Percentiles rank a stretch among this genome's conserved stretches.
Evolutionary conservation across 306 rosid genomes (phyloP).

Genomic region (Pterocarpus santalinus): DNA sequence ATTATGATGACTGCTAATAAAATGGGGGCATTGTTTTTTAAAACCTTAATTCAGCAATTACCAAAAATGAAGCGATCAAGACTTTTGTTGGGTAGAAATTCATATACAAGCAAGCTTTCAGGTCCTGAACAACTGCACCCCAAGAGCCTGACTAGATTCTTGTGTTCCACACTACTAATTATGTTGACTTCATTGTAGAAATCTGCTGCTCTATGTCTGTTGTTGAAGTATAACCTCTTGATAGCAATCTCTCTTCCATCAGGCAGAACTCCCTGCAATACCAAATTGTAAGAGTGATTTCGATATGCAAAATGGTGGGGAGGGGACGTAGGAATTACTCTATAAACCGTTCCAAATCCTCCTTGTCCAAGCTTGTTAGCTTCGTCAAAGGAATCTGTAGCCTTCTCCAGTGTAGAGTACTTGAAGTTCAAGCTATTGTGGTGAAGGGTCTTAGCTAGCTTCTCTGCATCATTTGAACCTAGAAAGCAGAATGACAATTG

Average conservation of each 20-base stretch:
- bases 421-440: slow-evolving; percentile 82
- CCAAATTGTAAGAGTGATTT: slow-evolving; percentile 24
- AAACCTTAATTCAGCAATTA: slow-evolving; percentile 38
- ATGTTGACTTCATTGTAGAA: slow-evolving; percentile 86
- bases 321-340: slow-evolving; percentile 48
- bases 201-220: slow-evolving; percentile 75
- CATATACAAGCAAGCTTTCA: slow-evolving; percentile 85
- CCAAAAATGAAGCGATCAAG: slow-evolving; percentile 82
- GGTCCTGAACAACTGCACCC: slow-evolving; percentile 92
- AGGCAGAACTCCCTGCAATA: slow-evolving; percentile 51
- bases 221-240: slow-evolving; percentile 81
- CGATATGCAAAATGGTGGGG: slow-evolving; percentile 2
- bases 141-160: slow-evolving; percentile 69
- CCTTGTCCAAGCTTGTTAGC: slow-evolving; percentile 84
- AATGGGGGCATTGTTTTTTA: background rate
- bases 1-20: background rate
- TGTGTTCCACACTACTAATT: slow-evolving; percentile 84
- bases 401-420: slow-evolving; percentile 77
- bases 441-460: slow-evolving; percentile 62
- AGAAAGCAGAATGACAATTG: slow-evolving; percentile 5
- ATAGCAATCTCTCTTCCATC: slow-evolving; percentile 92
- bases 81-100: slow-evolving; percentile 73
- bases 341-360: slow-evolving; percentile 86
- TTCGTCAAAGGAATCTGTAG: slow-evolving; percentile 63
- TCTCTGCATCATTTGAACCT: slow-evolving; percentile 73